Conservation (phyloP, 129 eudicot species). For the Cynara cardunculus region DNA sequence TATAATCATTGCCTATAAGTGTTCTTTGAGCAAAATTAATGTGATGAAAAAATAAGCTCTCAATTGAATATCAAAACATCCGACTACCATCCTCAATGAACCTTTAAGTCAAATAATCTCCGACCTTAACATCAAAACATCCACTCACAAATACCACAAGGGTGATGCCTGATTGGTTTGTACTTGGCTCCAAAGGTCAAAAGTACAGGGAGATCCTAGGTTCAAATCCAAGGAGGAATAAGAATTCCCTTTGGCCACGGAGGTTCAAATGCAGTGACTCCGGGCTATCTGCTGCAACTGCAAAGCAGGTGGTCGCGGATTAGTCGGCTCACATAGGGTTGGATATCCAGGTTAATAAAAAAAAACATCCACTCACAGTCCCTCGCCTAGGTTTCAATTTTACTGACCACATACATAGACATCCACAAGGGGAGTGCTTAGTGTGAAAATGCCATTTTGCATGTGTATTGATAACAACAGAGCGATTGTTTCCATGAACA, state of each 20-base stretch:
- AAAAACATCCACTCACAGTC: background rate
- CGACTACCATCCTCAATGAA: background rate
- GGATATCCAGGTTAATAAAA: too few species aligned
- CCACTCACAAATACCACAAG: too few species aligned
- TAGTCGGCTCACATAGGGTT: too few species aligned
- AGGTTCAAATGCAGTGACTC: too few species aligned
- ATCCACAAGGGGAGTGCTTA: background rate
- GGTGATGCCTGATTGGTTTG: too few species aligned
- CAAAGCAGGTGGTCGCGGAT: too few species aligned
- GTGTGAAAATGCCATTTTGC: too few species aligned
- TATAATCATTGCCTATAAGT: background rate
- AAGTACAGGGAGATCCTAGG: too few species aligned
- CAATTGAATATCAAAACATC: background rate
- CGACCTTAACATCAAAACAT: background rate
- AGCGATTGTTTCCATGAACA: background rate
- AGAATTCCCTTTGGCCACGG: too few species aligned
- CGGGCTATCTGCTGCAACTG: too few species aligned
- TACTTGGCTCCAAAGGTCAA: too few species aligned
- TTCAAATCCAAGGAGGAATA: too few species aligned
- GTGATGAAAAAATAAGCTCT: background rate
- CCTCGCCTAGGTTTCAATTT: background rate
- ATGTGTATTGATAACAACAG: background rate
- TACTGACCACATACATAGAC: background rate
- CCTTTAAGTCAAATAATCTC: background rate
- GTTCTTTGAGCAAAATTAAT: background rate